Percentiles rank a stretch among this genome's conserved stretches.
Evolutionary conservation across 169 alveolate genomes (phyloP).

Genomic region (Perkinsus chesapeaki): DNA sequence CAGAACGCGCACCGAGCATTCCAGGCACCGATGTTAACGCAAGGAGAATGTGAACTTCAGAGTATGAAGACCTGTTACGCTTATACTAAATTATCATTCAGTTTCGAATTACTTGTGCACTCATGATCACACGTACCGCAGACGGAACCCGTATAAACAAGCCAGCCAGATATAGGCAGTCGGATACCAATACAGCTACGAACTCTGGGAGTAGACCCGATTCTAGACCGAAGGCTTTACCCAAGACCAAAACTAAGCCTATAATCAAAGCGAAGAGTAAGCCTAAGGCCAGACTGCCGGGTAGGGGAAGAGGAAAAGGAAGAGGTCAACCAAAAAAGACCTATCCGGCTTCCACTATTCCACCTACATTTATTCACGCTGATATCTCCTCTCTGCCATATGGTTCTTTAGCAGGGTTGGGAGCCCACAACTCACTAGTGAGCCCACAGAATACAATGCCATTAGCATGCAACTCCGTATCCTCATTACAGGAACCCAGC

Average conservation of each 20-base stretch:
- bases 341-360: not conserved
- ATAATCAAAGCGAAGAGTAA: not conserved
- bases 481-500: not conserved
- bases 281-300: not conserved
- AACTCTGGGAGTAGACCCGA: too few relatives aligned
- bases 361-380: too few relatives aligned
- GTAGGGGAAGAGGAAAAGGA: not conserved
- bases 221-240: too few relatives aligned
- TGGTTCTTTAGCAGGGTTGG: not conserved
- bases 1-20: too few relatives aligned
- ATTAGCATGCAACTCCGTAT: not conserved
- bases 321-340: not conserved
- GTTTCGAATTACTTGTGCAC: too few relatives aligned
- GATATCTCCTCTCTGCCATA: not conserved
- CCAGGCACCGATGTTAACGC: too few relatives aligned
- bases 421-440: not conserved
- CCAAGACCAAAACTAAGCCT: too few relatives aligned
- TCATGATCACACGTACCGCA: not conserved
- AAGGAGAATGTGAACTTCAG: too few relatives aligned
- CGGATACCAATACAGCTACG: too few relatives aligned
- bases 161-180: not conserved
- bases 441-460: not conserved
- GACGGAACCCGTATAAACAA: not conserved
- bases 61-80: too few relatives aligned
- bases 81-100: too few relatives aligned